A percentile compares a stretch with the other conserved stretches of the same genome.
Evolutionary conservation across 148 eudicot species (phyloP).

Genomic region (Arbutus unedo): DNA sequence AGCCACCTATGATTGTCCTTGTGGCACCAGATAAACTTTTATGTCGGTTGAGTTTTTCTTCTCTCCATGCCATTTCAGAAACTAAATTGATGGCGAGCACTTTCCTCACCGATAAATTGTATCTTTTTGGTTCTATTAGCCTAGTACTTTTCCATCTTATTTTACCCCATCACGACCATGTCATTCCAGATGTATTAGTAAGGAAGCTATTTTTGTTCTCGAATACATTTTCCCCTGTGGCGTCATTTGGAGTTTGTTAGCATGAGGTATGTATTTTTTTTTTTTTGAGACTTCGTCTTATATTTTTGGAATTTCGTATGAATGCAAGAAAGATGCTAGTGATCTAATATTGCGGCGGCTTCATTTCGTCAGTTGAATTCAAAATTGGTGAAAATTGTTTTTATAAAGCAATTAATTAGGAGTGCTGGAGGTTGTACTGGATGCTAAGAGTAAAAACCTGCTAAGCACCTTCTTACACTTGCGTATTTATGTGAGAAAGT

Average conservation of each 20-base stretch:
- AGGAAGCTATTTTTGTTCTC: neutral
- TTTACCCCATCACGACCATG: neutral
- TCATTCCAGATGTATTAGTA: neutral
- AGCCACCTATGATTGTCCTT: neutral
- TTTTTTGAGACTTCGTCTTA: neutral
- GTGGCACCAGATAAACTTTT: neutral
- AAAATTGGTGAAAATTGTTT: neutral
- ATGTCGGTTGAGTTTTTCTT: neutral
- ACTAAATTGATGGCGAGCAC: neutral
- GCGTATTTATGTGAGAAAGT: neutral
- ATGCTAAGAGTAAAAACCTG: neutral
- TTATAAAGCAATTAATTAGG: too few relatives aligned
- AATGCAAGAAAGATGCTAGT: neutral
- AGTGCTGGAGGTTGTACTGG: neutral
- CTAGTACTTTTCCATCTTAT: neutral
- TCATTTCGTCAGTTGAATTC: neutral
- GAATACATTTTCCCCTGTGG: neutral
- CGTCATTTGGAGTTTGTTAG: neutral
- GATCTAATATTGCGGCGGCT: neutral
- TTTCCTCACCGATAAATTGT: neutral
- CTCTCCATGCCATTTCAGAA: neutral
- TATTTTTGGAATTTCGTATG: too few relatives aligned
- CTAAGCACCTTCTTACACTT: neutral
- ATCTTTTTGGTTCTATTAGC: neutral
- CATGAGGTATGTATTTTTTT: conserved; percentile 1